phyloP scores from a whole-genome alignment of 441 rosid genomes.

The Pelargonium myrrhifolium region DNA sequence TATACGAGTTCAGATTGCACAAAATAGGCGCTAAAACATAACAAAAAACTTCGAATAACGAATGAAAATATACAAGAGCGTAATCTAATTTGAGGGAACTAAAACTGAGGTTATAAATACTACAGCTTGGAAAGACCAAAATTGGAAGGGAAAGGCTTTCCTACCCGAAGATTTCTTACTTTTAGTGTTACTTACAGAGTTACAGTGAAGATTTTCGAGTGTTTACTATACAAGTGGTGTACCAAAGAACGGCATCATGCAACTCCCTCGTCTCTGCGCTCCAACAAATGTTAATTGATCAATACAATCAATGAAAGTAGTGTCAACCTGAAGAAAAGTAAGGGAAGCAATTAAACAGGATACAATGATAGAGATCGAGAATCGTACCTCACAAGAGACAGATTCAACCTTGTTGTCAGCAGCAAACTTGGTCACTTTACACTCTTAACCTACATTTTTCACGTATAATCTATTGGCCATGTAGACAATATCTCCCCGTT shows the following conservation, averaged over 20 bases:
- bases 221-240: slow-evolving; percentile 1
- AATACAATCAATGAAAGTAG: not conserved
- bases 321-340: not conserved
- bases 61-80: not conserved
- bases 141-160: not conserved
- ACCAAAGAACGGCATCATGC: not conserved
- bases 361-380: not conserved
- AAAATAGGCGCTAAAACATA: not conserved
- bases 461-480: not conserved
- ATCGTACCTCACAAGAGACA: not conserved
- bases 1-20: too few species aligned
- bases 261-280: not conserved
- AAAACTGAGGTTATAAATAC: not conserved
- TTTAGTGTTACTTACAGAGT: too few species aligned
- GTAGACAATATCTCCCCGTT: not conserved
- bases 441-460: not conserved
- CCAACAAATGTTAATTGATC: not conserved
- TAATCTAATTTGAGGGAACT: not conserved
- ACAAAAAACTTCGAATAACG: not conserved
- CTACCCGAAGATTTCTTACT: not conserved
- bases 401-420: not conserved
- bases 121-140: not conserved
- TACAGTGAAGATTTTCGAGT: not conserved
- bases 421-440: slow-evolving; percentile 5
- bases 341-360: not conserved